Base-by-base conservation (phyloP, 2,329 filamentous ascomycete species). In the Talaromyces sp. region DNA sequence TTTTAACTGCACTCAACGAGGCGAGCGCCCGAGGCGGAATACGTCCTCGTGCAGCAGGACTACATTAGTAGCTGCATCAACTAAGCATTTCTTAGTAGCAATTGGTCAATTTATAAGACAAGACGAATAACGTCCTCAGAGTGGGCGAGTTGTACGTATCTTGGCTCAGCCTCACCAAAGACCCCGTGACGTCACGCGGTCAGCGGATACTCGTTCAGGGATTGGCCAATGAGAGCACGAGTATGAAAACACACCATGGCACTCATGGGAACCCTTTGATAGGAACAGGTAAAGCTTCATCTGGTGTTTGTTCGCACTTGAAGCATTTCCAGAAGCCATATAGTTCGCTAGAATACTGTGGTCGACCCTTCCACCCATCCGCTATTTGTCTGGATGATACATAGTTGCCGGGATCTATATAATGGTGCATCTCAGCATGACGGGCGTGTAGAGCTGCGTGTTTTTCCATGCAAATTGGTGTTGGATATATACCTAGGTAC, bases 221-320 rank as follows among this genome's bases (percentile, higher is more conserved):
- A 43, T n/a, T 59, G 56, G 10, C 56, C 56, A 59, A 59, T 59
- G 19, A 59, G 56, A 19, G 56, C 2, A 10, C 34, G 8, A 6
- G 5, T 5, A 27, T 27, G 34, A 17, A 38, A 38, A 40, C 54
- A 40, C 8, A 38, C 54, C 40, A 27, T 43, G n/a, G 3, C 34
- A 17, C 11, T 25, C 34, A 43, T 45, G 25, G 56, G 56, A 40
- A 27, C 36, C 5, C 3, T 19, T 15, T 36, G 56, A 59, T 31
- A 59, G 56, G 56, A 59, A 59, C 56, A 59, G 56, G 56, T 29
- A 59, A 59, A n/a, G 56, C 38, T 59, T 59, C 56, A 43, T 43
- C 3, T 51, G 13, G 5, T 58, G 15, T 19, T 45, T 43, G 8
- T 31, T 25, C 36, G 15, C 2, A 38, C n/a, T 38, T n/a, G 51